A percentile compares a stretch with the other conserved stretches of the same genome.
Conservation (phyloP, 2,329 filamentous ascomycete species). For the Paradendryphiella salina region DNA sequence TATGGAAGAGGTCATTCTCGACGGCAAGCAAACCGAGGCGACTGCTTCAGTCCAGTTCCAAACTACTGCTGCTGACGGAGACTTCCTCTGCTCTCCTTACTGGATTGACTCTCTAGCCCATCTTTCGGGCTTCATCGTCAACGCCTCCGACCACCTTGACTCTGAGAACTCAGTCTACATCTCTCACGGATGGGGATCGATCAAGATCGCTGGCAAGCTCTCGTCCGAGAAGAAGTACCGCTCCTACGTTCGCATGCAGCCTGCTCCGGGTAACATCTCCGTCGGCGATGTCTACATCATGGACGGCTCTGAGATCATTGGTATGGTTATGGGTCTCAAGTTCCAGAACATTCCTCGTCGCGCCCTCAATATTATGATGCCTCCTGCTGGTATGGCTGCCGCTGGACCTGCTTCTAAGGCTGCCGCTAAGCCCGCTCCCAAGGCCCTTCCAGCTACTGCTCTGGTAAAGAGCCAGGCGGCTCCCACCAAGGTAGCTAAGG, state of each 20-base stretch:
- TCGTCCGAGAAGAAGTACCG: conserved; percentile 58
- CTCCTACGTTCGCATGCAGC: conserved; percentile 66
- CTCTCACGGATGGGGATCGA: conserved; percentile 64
- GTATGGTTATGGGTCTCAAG: conserved; percentile 64
- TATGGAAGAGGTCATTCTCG: conserved; percentile 62
- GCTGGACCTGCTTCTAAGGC: conserved; percentile 41
- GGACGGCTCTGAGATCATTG: conserved; percentile 62
- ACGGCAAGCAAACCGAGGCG: conserved; percentile 59
- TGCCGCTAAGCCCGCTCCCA: conserved; percentile 42
- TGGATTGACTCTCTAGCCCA: conserved; percentile 63
- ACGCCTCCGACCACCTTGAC: conserved; percentile 61
- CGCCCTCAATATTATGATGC: conserved; percentile 67
- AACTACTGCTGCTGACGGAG: conserved; percentile 57
- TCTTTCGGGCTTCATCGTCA: conserved; percentile 63
- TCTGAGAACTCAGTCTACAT: conserved; percentile 64
- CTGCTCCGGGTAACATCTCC: conserved; percentile 58
- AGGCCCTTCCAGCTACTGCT: conserved; percentile 44
- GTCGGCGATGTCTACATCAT: conserved; percentile 65
- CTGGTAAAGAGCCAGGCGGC: conserved; percentile 37
- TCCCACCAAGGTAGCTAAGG: conserved; percentile 52
- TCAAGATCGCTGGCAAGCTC: conserved; percentile 60
- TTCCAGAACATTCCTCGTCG: conserved; percentile 70
- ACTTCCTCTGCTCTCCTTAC: conserved; percentile 62
- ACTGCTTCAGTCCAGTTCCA: conserved; percentile 60
- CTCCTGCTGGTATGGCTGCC: conserved; percentile 57